Conservation (phyloP, 306 rosid genomes). For the Trifolium repens region DNA sequence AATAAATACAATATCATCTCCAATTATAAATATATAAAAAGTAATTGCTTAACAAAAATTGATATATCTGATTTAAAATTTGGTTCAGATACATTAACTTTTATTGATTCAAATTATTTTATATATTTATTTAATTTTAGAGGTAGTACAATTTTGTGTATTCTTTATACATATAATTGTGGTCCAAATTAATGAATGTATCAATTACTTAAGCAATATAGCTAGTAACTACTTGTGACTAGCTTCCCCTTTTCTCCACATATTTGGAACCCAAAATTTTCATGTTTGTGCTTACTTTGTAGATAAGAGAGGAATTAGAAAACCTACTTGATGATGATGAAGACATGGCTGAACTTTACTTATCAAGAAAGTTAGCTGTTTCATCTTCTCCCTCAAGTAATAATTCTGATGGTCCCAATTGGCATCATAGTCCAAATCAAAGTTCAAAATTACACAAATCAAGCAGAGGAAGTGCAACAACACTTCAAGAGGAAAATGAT, state of each 20-base stretch:
- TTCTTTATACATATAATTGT: neutral
- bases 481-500: slow-evolving; percentile 60
- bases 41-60: too few species aligned
- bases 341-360: slow-evolving; percentile 86
- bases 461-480: slow-evolving; percentile 60
- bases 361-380: slow-evolving; percentile 64
- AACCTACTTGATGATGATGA: slow-evolving; percentile 82
- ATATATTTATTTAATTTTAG: too few species aligned
- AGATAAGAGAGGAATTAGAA: slow-evolving; percentile 86
- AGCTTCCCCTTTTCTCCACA: neutral
- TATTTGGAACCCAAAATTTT: neutral
- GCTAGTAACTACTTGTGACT: too few species aligned
- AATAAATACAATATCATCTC: neutral
- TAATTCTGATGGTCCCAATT: slow-evolving; percentile 52
- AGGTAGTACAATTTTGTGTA: too few species aligned
- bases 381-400: slow-evolving; percentile 56
- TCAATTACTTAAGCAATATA: too few species aligned
- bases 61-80: too few species aligned
- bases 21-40: too few species aligned
- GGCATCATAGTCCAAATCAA: slow-evolving; percentile 56
- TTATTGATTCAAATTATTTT: too few species aligned
- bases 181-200: too few species aligned
- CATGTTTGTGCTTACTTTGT: slow-evolving; percentile 25
- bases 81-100: too few species aligned
- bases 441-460: slow-evolving; percentile 62